These are phyloP conservation scores for Capronia coronata DNA, from an alignment of 2,329 filamentous ascomycete genomes.

Conservation along the genomic window DNA sequence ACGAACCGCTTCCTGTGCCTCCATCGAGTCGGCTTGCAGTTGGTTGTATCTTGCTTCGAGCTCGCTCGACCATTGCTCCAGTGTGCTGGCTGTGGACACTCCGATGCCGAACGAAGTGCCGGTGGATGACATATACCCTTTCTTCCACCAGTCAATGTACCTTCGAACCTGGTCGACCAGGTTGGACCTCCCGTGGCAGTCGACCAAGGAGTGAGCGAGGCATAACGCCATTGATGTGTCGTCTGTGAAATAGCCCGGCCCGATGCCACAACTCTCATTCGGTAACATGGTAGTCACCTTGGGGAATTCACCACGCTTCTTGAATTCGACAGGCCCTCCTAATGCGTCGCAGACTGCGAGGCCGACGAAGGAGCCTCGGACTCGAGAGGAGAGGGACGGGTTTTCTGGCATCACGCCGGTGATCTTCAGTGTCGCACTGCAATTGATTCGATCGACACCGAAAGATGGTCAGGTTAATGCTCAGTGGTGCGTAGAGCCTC, in stretches of 20 bases:
- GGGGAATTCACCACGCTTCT: slow-evolving; percentile 33
- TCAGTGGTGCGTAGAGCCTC: too few species aligned
- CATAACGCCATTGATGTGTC: slow-evolving; percentile 43
- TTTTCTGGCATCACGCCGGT: not conserved
- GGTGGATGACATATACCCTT: slow-evolving; percentile 36
- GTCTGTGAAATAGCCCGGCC: slow-evolving; percentile 40
- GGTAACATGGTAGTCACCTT: slow-evolving; percentile 32
- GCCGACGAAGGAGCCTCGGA: slow-evolving; percentile 36
- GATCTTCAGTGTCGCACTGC: too few species aligned
- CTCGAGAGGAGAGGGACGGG: slow-evolving; percentile 21
- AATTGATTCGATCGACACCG: too few species aligned
- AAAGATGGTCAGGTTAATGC: too few species aligned
- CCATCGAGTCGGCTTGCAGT: not conserved
- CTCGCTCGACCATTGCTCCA: slow-evolving; percentile 32
- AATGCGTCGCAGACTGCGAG: slow-evolving; percentile 41
- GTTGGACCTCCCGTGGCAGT: slow-evolving; percentile 26
- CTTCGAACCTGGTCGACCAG: slow-evolving; percentile 33
- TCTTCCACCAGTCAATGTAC: slow-evolving; percentile 35
- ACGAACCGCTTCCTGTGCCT: not conserved
- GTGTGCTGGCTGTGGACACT: slow-evolving; percentile 30
- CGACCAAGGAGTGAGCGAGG: slow-evolving; percentile 37
- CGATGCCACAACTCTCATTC: slow-evolving; percentile 34
- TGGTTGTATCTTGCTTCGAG: not conserved
- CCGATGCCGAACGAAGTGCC: slow-evolving; percentile 39
- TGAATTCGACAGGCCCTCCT: slow-evolving; percentile 40